phyloP scores from a whole-genome alignment of 192 early-diverging fungal species.

The Backusella parvicylindrica region DNA sequence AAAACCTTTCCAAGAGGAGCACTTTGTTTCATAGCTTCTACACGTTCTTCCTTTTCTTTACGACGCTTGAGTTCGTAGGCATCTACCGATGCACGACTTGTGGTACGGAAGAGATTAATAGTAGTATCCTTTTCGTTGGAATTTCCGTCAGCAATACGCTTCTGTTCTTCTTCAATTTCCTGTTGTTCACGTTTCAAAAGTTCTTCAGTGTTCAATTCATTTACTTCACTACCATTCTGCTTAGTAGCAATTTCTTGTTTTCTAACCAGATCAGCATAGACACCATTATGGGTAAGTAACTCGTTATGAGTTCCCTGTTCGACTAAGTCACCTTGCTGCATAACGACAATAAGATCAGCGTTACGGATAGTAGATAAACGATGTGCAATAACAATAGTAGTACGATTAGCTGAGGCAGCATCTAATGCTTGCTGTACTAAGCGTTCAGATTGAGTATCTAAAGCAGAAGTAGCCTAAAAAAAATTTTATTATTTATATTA shows the following conservation, averaged over 20 bases:
- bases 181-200: conserved; percentile 7
- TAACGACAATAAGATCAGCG: conserved; percentile 83
- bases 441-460: conserved; percentile 78
- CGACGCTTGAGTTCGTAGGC: conserved; percentile 34
- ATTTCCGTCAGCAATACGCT: not conserved
- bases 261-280: conserved; percentile 63
- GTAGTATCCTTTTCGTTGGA: not conserved
- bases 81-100: conserved; percentile 12
- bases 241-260: conserved; percentile 60
- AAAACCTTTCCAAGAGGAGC: conserved; percentile 55
- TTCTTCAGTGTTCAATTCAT: conserved; percentile 16
- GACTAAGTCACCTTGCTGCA: conserved; percentile 64
- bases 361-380: conserved; percentile 86
- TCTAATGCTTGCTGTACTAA: conserved; percentile 85
- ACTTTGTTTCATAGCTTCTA: conserved; percentile 38
- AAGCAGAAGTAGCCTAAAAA: conserved; percentile 67
- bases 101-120: conserved; percentile 10
- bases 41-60: conserved; percentile 34
- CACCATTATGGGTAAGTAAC: conserved; percentile 59
- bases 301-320: conserved; percentile 81
- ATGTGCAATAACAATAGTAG: conserved; percentile 90
- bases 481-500: not conserved
- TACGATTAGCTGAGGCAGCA: conserved; percentile 67
- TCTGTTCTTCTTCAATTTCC: not conserved
- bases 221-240: conserved; percentile 28